A percentile compares a stretch with the other conserved stretches of the same genome.
phyloP scores from a whole-genome alignment of 257 asterid species.

The Penstemon newberryi region DNA sequence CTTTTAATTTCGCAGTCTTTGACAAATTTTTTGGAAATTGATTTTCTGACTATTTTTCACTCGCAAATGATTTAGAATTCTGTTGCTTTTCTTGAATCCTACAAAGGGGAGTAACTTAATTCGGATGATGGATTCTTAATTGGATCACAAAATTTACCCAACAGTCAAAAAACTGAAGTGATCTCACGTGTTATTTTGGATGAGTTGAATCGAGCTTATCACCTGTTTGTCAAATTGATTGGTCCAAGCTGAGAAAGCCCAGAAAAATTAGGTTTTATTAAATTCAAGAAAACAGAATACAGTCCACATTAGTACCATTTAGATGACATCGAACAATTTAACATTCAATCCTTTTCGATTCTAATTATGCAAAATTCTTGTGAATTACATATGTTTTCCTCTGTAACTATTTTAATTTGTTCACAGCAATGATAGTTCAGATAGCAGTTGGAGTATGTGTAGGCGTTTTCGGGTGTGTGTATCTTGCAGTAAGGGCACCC shows the following conservation, averaged over 20 bases:
- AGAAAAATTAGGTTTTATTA: background rate
- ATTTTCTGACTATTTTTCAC: too few relatives aligned
- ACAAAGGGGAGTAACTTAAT: background rate
- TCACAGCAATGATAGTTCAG: constrained; percentile 55
- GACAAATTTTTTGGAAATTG: background rate
- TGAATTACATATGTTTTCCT: background rate
- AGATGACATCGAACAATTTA: background rate
- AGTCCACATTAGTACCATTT: background rate
- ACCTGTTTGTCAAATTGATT: too few relatives aligned
- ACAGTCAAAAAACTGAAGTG: background rate
- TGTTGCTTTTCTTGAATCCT: background rate
- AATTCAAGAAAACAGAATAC: background rate
- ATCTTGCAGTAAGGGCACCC: constrained; percentile 54
- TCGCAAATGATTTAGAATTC: too few relatives aligned
- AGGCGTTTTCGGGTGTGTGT: constrained; percentile 56
- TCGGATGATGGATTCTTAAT: background rate
- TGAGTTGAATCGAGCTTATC: too few relatives aligned
- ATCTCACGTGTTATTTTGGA: too few relatives aligned
- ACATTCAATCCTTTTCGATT: background rate
- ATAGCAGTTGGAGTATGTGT: constrained; percentile 49
- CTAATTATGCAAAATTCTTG: background rate
- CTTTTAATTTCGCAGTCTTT: background rate
- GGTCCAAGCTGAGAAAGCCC: background rate
- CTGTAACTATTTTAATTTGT: background rate
- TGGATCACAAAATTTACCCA: background rate